Evolutionary conservation across 257 asterid species (phyloP).

Genomic region (Cynanchum wilfordii): DNA sequence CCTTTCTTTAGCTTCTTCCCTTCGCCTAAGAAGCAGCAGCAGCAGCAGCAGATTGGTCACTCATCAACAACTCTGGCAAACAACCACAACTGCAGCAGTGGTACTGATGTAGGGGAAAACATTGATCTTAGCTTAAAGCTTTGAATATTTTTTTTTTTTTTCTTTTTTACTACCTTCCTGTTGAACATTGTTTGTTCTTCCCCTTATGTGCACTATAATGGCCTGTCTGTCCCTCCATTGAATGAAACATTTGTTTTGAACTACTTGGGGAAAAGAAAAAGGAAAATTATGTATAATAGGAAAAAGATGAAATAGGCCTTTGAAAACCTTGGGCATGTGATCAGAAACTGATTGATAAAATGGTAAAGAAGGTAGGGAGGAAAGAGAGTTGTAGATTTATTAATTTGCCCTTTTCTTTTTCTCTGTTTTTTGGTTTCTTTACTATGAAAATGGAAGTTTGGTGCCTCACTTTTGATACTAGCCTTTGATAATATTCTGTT

Average conservation of each 20-base stretch:
- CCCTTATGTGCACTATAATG: neutral
- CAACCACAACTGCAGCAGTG: conserved; percentile 25
- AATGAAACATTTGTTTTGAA: neutral
- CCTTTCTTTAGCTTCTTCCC: conserved; percentile 58
- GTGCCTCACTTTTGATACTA: conserved; percentile 3
- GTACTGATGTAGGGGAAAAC: conserved; percentile 35
- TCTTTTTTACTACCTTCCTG: too few species aligned
- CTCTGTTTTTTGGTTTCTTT: neutral
- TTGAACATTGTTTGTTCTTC: neutral
- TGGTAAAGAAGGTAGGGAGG: neutral
- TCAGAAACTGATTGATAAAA: neutral
- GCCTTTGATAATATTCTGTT: neutral
- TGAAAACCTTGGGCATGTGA: neutral
- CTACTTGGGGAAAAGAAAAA: neutral
- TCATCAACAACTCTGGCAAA: conserved; percentile 21
- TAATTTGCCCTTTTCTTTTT: neutral
- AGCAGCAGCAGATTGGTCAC: conserved; percentile 16
- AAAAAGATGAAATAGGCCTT: neutral
- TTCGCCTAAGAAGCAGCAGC: conserved; percentile 23
- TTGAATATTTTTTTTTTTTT: neutral
- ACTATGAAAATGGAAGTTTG: conserved; percentile 10
- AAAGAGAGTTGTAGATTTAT: neutral
- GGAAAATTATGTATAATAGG: too few species aligned
- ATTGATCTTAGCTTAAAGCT: conserved; percentile 75
- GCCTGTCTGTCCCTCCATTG: neutral